Percentiles rank a stretch among this genome's conserved stretches.
These are phyloP conservation scores for Ceratobasidium sp. DNA, from an alignment of 1,284 basidiomycete species.

Conservation along the genomic window DNA sequence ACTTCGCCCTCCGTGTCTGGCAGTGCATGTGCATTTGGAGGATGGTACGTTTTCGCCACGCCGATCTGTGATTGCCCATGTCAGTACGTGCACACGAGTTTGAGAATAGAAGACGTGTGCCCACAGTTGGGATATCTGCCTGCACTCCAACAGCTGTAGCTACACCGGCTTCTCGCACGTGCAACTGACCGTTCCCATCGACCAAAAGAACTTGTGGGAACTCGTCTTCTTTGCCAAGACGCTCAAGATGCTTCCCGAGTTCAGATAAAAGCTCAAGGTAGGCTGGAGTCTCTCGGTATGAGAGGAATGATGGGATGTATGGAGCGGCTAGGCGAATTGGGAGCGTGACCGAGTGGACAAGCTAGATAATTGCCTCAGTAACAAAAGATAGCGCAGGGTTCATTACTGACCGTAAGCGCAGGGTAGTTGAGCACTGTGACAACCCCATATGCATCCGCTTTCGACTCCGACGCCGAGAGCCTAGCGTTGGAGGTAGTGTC, in stretches of 20 bases:
- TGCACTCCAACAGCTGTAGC: constrained; percentile 50
- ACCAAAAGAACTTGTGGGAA: constrained; percentile 51
- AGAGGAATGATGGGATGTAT: constrained; percentile 52
- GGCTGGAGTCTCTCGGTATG: constrained; percentile 50
- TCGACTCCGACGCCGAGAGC: neutral
- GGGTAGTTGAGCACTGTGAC: constrained; percentile 50
- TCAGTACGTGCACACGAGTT: neutral
- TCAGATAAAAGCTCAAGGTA: constrained; percentile 48
- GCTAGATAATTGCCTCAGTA: constrained; percentile 42
- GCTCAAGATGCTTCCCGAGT: constrained; percentile 35
- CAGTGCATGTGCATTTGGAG: constrained; percentile 40
- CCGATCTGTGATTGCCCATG: constrained; percentile 29
- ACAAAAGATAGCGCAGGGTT: neutral
- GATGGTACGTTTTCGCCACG: constrained; percentile 51
- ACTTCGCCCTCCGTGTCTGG: neutral
- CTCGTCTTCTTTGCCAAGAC: constrained; percentile 29
- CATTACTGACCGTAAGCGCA: constrained; percentile 47
- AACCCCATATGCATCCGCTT: constrained; percentile 48
- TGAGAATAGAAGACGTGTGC: constrained; percentile 25
- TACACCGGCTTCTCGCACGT: constrained; percentile 50
- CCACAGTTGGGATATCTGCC: constrained; percentile 49
- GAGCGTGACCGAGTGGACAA: constrained; percentile 46
- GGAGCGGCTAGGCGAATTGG: constrained; percentile 47
- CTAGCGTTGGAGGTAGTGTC: neutral
- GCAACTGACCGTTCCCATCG: constrained; percentile 52